Base-by-base conservation (phyloP, 2,329 filamentous ascomycete genomes). In the Penicillium sp. region DNA sequence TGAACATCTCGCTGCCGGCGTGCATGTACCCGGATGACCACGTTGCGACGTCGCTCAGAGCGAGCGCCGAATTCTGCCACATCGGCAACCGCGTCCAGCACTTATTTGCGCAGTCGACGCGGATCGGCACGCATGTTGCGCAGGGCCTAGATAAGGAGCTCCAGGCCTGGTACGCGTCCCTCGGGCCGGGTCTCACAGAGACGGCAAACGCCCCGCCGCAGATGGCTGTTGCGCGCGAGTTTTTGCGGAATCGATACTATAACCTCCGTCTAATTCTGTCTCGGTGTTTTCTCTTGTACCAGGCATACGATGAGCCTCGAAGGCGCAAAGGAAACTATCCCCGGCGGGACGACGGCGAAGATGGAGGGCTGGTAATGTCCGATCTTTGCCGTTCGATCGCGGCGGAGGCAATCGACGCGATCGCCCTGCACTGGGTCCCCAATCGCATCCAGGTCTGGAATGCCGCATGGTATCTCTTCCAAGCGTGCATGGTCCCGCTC, bases 391-490 rank as follows among this genome's bases (percentile, higher is more conserved):
- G 57, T 29, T 19, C 35, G 17, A 35, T 63, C 21, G 53, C 50
- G 1, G 35, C 21, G 1, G 61, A 63, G n/a, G 51, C 56, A 26
- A 63, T 63, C 29, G 45, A 51, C 9, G 53, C 51, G 5, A 63
- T 63, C 26, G 52, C 46, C 13, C 38, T 50, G 3, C 47, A 38
- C 30, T 46, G 46, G 47, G 51, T 56, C 5, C 61, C 61, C 51
- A 59, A 60, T 48, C 45, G 45, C 8, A 52, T 48, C 1, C 53
- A 55, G 46, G 61, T 59, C 11, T 63, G 61, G 61, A 59, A 59
- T 47, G 35, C 50, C 21, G 48, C 56, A 8, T 63, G 61, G 61
- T 63, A 60, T 53, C 56, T 63, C n/a, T 63, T 51, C 41, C 56
- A 60, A 44, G 52, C 61, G 11, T 63, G 61, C 19, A 58, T 63